A percentile compares a stretch with the other conserved stretches of the same genome.
Evolutionary conservation across 139 green algal species (phyloP).

Genomic region (Picochlorum sp.): DNA sequence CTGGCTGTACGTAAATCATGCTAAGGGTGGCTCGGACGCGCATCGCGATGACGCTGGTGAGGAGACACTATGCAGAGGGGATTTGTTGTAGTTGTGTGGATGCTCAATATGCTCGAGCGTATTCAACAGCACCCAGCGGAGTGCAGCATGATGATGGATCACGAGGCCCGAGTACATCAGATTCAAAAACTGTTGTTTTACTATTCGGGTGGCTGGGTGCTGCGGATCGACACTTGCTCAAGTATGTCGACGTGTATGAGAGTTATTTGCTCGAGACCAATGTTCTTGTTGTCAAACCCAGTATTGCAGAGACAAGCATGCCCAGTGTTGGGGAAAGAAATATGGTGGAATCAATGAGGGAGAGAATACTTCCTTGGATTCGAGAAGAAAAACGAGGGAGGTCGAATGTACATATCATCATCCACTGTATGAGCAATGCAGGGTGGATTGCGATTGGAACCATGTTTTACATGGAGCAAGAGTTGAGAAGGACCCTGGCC

Average conservation of each 20-base stretch:
- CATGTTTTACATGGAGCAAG: constrained; percentile 28
- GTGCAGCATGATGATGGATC: no score
- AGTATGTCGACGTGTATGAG: constrained; percentile 10
- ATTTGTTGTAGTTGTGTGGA: no score
- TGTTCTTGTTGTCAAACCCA: constrained; percentile 8
- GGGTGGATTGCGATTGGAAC: constrained; percentile 38
- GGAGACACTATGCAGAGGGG: no score
- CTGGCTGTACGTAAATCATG: no score
- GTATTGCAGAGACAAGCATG: constrained; percentile 12
- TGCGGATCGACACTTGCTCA: background rate
- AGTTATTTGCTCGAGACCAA: constrained; percentile 1
- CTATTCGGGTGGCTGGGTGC: constrained; percentile 10
- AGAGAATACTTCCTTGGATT: background rate
- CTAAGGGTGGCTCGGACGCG: no score
- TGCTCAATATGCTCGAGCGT: no score
- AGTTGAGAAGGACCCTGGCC: background rate
- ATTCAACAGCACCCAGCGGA: no score
- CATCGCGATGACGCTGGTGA: no score
- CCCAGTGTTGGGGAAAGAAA: background rate
- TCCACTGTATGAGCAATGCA: constrained; percentile 34
- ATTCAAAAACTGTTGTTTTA: background rate
- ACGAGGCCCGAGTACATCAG: background rate
- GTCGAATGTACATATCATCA: constrained; percentile 5
- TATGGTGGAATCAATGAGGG: background rate
- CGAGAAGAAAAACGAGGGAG: background rate